A percentile compares a stretch with the other conserved stretches of the same genome.
phyloP scores from a whole-genome alignment of 331 rosid species.

The Rosa hybrid region DNA sequence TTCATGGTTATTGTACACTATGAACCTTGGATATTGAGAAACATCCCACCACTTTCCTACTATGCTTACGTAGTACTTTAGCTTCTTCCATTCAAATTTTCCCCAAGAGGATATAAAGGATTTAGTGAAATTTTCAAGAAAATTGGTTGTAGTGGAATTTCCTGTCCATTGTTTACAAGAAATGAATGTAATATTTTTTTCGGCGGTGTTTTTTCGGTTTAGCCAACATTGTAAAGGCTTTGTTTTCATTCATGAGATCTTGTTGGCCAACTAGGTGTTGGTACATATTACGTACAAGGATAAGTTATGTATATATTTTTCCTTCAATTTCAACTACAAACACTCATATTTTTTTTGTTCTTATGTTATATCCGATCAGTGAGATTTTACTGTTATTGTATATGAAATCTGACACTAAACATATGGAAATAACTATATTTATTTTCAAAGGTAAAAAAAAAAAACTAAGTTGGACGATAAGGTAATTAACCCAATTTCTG shows the following conservation, averaged over 20 bases:
- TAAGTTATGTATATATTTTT: not conserved
- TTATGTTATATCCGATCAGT: not conserved
- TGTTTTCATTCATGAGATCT: not conserved
- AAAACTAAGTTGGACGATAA: not conserved
- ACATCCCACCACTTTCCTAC: constrained; percentile 47
- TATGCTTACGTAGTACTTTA: not conserved
- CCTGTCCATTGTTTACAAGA: not conserved
- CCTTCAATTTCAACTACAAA: not conserved
- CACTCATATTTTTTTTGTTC: not conserved
- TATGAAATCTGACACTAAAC: not conserved
- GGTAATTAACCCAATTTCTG: not conserved
- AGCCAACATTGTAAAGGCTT: no score
- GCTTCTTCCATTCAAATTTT: not conserved
- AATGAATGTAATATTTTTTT: not conserved
- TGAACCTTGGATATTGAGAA: constrained; percentile 17
- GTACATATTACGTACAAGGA: not conserved
- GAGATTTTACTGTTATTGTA: no score
- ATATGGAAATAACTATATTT: no score
- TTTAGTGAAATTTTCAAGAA: not conserved
- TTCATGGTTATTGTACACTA: not conserved
- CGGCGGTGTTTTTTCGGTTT: not conserved
- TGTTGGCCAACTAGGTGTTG: not conserved
- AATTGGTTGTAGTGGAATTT: not conserved
- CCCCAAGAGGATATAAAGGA: not conserved
- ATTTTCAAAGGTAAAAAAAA: not conserved